These are phyloP conservation scores for Dryas integrifolia DNA, from an alignment of 331 rosid genomes.

Conservation along the genomic window DNA sequence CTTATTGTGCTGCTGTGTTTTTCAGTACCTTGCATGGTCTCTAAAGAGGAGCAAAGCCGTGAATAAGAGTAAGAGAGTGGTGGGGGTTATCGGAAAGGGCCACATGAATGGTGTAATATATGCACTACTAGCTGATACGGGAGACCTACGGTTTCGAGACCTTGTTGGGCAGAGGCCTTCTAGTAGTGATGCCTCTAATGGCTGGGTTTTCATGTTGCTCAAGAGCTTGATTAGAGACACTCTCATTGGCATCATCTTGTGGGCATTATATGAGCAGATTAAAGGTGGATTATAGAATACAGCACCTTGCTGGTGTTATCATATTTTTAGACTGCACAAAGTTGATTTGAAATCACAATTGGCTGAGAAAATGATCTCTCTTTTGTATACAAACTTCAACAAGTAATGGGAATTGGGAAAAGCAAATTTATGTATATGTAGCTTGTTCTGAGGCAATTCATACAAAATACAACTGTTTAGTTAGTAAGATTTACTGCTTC, in stretches of 20 bases:
- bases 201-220: constrained; percentile 41
- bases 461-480: no score
- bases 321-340: not conserved
- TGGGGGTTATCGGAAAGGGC: constrained; percentile 93
- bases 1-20: constrained; percentile 1
- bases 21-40: constrained; percentile 92
- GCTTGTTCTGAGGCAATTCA: no score
- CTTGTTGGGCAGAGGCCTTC: constrained; percentile 51
- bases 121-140: constrained; percentile 59
- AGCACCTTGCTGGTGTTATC: not conserved
- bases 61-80: constrained; percentile 69
- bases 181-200: constrained; percentile 4
- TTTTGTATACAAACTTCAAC: not conserved
- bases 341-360: constrained; percentile 4
- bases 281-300: constrained; percentile 27
- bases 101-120: constrained; percentile 86
- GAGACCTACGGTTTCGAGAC: constrained; percentile 67
- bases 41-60: constrained; percentile 89
- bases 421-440: no score
- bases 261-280: constrained; percentile 70
- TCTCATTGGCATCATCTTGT: constrained; percentile 54
- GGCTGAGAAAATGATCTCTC: constrained; percentile 1
- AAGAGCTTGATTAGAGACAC: constrained; percentile 68
- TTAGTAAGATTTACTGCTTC: no score
- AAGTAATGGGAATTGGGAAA: no score